Conservation (phyloP, 345 rosid species). For the Euphorbia pulcherrima region DNA sequence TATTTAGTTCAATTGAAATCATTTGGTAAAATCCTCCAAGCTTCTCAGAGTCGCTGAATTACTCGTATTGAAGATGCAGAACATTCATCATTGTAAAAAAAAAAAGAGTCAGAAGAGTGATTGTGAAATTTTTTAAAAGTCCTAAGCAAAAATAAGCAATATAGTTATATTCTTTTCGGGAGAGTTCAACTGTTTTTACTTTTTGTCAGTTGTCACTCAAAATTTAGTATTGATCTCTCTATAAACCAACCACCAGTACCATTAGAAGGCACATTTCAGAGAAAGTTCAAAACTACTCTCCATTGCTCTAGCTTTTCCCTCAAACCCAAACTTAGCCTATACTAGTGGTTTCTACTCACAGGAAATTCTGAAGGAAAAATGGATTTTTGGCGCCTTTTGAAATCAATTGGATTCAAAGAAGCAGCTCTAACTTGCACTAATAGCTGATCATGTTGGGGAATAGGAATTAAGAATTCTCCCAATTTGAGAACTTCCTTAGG, state of each 20-base stretch:
- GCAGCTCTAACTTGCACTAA: slow-evolving; percentile 43
- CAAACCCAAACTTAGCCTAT: background rate
- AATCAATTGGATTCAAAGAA: slow-evolving; percentile 47
- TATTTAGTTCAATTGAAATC: background rate
- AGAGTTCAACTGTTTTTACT: background rate
- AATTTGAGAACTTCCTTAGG: slow-evolving; percentile 41
- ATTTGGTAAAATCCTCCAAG: background rate
- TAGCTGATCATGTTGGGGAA: slow-evolving; percentile 31
- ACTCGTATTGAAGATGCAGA: background rate
- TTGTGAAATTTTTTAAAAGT: background rate
- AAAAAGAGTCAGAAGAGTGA: background rate
- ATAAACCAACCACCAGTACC: no score
- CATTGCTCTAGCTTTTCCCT: background rate
- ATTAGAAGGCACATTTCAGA: no score
- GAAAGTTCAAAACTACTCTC: background rate
- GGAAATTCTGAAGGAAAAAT: slow-evolving; percentile 41
- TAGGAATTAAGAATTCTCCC: slow-evolving; percentile 38
- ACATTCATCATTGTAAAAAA: background rate
- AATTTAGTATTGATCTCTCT: background rate
- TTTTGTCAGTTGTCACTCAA: background rate
- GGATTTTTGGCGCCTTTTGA: slow-evolving; percentile 36
- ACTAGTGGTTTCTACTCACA: slow-evolving; percentile 22
- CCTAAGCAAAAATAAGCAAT: background rate
- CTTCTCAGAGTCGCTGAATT: background rate
- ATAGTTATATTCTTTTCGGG: background rate